These are phyloP conservation scores for Amaranthus cruentus DNA, from an alignment of 148 eudicot genomes.

Conservation along the genomic window DNA sequence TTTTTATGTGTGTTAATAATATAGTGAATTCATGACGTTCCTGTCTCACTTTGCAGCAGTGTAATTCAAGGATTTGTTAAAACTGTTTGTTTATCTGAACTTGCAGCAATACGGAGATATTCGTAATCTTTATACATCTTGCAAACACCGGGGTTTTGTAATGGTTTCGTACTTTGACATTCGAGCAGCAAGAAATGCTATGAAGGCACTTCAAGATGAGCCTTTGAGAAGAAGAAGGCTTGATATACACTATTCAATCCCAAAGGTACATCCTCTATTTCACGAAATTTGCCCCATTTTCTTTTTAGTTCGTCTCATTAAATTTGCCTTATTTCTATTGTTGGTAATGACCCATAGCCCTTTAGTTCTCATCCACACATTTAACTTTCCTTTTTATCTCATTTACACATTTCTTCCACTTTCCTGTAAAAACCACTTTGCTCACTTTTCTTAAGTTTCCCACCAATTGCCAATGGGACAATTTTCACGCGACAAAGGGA, in stretches of 20 bases:
- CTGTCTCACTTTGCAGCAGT: conserved; percentile 37
- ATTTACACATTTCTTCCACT: too few relatives aligned
- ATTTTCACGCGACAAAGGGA: too few relatives aligned
- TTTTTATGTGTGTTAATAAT: background rate
- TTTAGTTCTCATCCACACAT: too few relatives aligned
- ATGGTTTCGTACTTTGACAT: conserved; percentile 83
- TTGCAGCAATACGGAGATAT: conserved; percentile 85
- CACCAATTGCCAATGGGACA: too few relatives aligned
- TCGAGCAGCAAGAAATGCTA: conserved; percentile 68
- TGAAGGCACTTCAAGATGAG: conserved; percentile 70
- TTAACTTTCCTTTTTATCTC: too few relatives aligned
- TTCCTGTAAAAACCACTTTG: too few relatives aligned
- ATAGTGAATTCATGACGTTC: background rate
- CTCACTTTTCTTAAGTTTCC: too few relatives aligned
- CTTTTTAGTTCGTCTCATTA: too few relatives aligned
- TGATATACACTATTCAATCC: conserved; percentile 75
- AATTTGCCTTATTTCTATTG: too few relatives aligned
- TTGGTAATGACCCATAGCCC: too few relatives aligned
- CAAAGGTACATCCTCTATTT: conserved; percentile 40
- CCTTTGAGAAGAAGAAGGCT: conserved; percentile 61
- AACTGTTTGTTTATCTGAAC: conserved; percentile 7
- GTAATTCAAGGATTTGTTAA: background rate
- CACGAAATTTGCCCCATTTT: too few relatives aligned
- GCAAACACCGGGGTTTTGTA: conserved; percentile 76
- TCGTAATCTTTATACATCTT: conserved; percentile 61